Percentiles rank a stretch among this genome's conserved stretches.
phyloP scores from a whole-genome alignment of 225 moss, liverwort and hornwort genomes.

The Physcomitrium patens region DNA sequence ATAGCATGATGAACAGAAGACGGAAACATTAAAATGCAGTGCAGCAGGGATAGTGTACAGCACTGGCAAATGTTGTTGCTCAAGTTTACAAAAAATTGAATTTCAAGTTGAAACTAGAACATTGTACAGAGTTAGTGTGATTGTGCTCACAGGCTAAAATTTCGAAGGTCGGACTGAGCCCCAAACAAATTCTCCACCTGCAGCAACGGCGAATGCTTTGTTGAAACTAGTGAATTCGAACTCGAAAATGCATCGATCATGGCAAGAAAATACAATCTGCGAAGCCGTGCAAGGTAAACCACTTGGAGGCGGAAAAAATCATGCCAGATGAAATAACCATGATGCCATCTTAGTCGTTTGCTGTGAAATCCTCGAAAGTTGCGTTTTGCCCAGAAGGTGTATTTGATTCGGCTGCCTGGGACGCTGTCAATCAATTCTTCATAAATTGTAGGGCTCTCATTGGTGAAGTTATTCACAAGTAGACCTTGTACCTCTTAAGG shows the following conservation, averaged over 20 bases:
- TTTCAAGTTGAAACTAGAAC: conserved; percentile 1
- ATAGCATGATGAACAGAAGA: not conserved
- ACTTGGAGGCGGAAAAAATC: not conserved
- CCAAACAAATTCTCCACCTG: not conserved
- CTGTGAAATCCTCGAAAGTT: not conserved
- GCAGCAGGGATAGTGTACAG: not conserved
- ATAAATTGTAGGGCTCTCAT: not conserved
- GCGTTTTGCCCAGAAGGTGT: not conserved
- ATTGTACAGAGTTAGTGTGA: not conserved
- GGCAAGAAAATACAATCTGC: not conserved
- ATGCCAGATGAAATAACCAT: no score
- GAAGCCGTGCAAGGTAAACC: not conserved
- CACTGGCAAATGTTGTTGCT: not conserved
- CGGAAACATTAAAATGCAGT: not conserved
- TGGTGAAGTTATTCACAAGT: not conserved
- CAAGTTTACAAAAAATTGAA: not conserved
- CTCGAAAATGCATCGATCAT: not conserved
- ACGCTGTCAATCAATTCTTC: not conserved
- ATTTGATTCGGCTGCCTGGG: no score
- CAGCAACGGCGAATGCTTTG: not conserved
- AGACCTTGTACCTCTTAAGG: not conserved
- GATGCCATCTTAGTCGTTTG: not conserved
- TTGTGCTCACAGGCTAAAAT: not conserved
- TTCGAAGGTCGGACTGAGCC: not conserved
- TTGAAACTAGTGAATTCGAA: not conserved